Conservation (phyloP, 352 stramenopile genomes). For the Globisporangium takayamanum region DNA sequence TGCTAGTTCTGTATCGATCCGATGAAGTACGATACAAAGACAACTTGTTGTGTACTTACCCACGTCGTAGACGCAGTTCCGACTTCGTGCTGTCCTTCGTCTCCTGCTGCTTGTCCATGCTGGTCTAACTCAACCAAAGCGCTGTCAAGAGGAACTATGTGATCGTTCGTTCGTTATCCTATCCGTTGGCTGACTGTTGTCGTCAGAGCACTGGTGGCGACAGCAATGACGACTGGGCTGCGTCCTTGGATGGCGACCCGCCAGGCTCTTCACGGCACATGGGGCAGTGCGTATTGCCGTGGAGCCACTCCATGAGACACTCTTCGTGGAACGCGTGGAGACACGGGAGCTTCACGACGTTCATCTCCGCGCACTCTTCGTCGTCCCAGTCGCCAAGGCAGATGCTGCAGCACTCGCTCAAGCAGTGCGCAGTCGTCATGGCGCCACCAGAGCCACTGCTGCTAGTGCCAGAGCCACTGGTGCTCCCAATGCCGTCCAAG, state of each 20-base stretch:
- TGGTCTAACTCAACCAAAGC: too few relatives aligned
- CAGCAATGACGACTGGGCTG: neutral
- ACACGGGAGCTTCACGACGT: constrained; percentile 80
- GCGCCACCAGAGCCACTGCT: neutral
- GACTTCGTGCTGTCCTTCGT: too few relatives aligned
- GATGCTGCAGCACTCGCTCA: constrained; percentile 81
- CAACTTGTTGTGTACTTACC: too few relatives aligned
- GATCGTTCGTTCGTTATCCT: too few relatives aligned
- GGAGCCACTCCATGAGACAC: constrained; percentile 82
- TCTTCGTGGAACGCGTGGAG: constrained; percentile 84
- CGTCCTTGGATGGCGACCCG: constrained; percentile 8
- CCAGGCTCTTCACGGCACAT: constrained; percentile 80
- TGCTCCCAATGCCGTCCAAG: constrained; percentile 16
- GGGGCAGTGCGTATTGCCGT: constrained; percentile 73
- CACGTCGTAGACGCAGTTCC: too few relatives aligned
- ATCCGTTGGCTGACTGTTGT: too few relatives aligned
- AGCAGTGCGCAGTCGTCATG: constrained; percentile 19
- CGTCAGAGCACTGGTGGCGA: too few relatives aligned
- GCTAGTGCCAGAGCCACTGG: neutral
- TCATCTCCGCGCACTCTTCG: constrained; percentile 73
- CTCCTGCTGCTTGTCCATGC: too few relatives aligned
- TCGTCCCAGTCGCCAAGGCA: constrained; percentile 79
- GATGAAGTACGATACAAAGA: too few relatives aligned
- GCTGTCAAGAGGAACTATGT: too few relatives aligned
- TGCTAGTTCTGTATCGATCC: too few relatives aligned